Conservation (phyloP, 257 asterid species). For the Nicotiana paniculata region DNA sequence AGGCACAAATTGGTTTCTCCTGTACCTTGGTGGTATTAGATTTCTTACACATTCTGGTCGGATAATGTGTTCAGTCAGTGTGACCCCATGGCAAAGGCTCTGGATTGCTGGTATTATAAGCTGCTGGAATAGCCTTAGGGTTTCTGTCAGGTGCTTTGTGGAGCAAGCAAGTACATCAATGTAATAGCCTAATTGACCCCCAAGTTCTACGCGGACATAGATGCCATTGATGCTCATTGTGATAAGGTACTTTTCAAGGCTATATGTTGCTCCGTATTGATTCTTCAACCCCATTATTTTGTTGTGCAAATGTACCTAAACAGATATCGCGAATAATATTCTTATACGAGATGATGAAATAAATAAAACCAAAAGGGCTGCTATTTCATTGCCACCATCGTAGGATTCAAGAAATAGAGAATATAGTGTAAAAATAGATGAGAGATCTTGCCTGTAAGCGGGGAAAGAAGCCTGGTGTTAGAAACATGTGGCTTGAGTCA, state of each 20-base stretch:
- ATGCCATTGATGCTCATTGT: conserved; percentile 60
- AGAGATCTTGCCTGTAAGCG: conserved; percentile 60
- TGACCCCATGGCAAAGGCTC: conserved; percentile 50
- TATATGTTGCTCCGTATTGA: conserved; percentile 75
- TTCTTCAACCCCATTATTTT: conserved; percentile 51
- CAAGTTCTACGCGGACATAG: conserved; percentile 66
- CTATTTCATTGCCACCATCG: not conserved
- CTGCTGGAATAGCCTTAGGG: conserved; percentile 66
- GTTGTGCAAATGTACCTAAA: conserved; percentile 75
- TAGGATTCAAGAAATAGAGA: not conserved
- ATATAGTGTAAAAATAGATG: not conserved
- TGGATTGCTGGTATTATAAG: conserved; percentile 64
- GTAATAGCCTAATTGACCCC: conserved; percentile 56
- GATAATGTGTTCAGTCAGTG: conserved; percentile 52
- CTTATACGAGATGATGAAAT: not conserved
- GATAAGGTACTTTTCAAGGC: conserved; percentile 64
- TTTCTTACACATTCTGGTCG: conserved; percentile 69
- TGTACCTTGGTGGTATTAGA: conserved; percentile 57
- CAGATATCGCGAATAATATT: not conserved
- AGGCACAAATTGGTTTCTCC: conserved; percentile 46
- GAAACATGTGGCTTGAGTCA: conserved; percentile 64
- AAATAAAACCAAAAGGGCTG: not conserved
- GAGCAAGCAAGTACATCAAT: conserved; percentile 79
- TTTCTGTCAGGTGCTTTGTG: conserved; percentile 61
- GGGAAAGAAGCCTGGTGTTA: conserved; percentile 75